phyloP scores from a whole-genome alignment of 2,329 filamentous ascomycete species.

The Penicillium sp. region DNA sequence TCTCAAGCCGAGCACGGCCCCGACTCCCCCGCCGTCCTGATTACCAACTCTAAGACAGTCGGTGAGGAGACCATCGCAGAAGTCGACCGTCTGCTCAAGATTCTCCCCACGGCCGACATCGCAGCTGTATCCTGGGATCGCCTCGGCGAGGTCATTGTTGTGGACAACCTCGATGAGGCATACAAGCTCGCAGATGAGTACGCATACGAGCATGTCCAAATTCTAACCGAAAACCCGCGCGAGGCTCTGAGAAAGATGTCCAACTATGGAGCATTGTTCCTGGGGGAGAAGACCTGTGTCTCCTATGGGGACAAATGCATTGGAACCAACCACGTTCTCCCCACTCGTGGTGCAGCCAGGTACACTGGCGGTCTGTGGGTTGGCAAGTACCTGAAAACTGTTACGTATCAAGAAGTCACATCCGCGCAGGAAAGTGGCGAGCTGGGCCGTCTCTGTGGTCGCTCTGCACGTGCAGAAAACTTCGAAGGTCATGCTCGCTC shows the following conservation, averaged over 20 bases:
- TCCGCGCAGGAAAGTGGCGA: constrained; percentile 47
- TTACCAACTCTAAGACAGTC: constrained; percentile 48
- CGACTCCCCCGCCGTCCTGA: constrained; percentile 52
- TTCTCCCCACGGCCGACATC: constrained; percentile 46
- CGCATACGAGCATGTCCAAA: constrained; percentile 55
- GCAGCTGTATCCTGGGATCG: constrained; percentile 48
- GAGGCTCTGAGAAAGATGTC: constrained; percentile 54
- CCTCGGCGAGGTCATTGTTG: constrained; percentile 50
- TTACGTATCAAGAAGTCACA: constrained; percentile 56
- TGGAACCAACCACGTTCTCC: constrained; percentile 57
- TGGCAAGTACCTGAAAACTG: constrained; percentile 54
- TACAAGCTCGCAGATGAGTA: constrained; percentile 50
- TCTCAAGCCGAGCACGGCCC: constrained; percentile 55
- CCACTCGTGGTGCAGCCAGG: constrained; percentile 49
- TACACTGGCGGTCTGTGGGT: constrained; percentile 58
- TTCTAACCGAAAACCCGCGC: constrained; percentile 48
- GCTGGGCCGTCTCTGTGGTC: constrained; percentile 51
- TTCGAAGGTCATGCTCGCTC: constrained; percentile 57
- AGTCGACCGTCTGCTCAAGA: constrained; percentile 42
- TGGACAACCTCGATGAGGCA: constrained; percentile 44
- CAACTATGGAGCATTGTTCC: constrained; percentile 53
- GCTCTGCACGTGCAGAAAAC: constrained; percentile 51
- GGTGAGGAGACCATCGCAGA: constrained; percentile 40
- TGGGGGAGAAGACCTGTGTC: constrained; percentile 55
- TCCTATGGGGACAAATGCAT: constrained; percentile 58